Evolutionary conservation across 345 rosid species (phyloP), one percentile per base, ranked within the genome.

Genomic region (Erodium maritimum): DNA sequence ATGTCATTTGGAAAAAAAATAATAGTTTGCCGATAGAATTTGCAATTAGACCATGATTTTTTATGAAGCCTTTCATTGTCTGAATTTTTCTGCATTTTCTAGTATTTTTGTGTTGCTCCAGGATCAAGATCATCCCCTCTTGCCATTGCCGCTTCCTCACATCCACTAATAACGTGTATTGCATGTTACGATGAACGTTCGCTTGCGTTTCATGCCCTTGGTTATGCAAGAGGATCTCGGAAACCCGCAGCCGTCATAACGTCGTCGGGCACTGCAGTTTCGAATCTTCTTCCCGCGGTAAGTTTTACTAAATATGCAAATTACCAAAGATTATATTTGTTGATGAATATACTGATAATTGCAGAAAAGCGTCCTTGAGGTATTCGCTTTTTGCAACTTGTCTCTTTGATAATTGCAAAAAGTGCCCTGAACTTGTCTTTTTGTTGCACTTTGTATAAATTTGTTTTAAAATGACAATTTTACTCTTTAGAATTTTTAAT

Each of bases 281-380:
- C 98, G 64, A 91, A 91, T 78, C 98, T 91, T 78, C 78, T 86
- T 73, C 98, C 98, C 57, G 96, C 98, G 73, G 98, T 91, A 67
- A 91, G 97, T 80, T 55, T 55, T 55, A 17, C 29, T 23, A 55
- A 17, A n/a, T 29, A 55, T 16, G 37, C 34, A 55, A 19, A 54
- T 54, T 54, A 37, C 10, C 46, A 37, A 37, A 10, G 11, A 42
- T 42, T 42, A 0, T 14, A 42, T 42, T 57, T 57, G 11, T 37
- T 57, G 1, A 45, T 13, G 60, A 33, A 22, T 33, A 33, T 18
- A 19, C 17, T 45, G 50, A 57, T n/a, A 33, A 23, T 20, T 23
- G n/a, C n/a, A n/a, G n/a, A n/a, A n/a, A n/a, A n/a, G n/a, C n/a
- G n/a, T n/a, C n/a, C n/a, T n/a, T n/a, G n/a, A n/a, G n/a, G n/a